These are phyloP conservation scores for Penicillium freii DNA, from an alignment of 2,329 filamentous ascomycete species.

Conservation along the genomic window DNA sequence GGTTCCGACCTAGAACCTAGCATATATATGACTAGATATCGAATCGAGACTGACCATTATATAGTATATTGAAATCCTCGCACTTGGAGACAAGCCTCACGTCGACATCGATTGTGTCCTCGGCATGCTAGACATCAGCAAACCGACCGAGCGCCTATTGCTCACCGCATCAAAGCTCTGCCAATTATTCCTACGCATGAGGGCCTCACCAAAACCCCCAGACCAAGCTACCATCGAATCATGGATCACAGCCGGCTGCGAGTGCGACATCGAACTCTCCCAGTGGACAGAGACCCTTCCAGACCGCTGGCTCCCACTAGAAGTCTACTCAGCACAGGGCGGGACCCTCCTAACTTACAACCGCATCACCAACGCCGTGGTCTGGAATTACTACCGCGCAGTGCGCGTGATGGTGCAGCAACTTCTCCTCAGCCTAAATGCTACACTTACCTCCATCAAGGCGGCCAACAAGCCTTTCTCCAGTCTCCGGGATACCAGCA, in stretches of 20 bases:
- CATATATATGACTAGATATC: background rate
- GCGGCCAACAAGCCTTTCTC: constrained; percentile 5
- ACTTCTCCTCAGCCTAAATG: constrained; percentile 29
- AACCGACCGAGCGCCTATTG: constrained; percentile 35
- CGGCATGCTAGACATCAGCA: constrained; percentile 26
- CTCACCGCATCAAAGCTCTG: constrained; percentile 32
- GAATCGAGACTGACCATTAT: constrained; percentile 1
- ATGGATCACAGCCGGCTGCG: constrained; percentile 25
- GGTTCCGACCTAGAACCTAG: background rate
- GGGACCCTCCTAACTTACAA: constrained; percentile 36
- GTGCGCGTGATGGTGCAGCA: constrained; percentile 35
- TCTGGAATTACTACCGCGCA: constrained; percentile 41
- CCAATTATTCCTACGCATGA: constrained; percentile 27
- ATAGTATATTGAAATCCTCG: constrained; percentile 38
- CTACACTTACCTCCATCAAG: constrained; percentile 16
- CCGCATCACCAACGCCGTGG: constrained; percentile 25
- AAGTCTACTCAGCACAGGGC: constrained; percentile 30
- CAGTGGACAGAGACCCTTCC: constrained; percentile 34
- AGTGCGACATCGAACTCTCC: constrained; percentile 31
- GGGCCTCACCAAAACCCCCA: constrained; percentile 14
- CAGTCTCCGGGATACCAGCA: background rate
- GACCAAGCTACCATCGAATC: constrained; percentile 20
- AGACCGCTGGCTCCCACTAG: constrained; percentile 35
- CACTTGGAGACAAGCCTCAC: constrained; percentile 33
- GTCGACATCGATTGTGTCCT: constrained; percentile 32